Evolutionary conservation across 73 alveolate species (phyloP).

Genomic region (Paramecium primaurelia): DNA sequence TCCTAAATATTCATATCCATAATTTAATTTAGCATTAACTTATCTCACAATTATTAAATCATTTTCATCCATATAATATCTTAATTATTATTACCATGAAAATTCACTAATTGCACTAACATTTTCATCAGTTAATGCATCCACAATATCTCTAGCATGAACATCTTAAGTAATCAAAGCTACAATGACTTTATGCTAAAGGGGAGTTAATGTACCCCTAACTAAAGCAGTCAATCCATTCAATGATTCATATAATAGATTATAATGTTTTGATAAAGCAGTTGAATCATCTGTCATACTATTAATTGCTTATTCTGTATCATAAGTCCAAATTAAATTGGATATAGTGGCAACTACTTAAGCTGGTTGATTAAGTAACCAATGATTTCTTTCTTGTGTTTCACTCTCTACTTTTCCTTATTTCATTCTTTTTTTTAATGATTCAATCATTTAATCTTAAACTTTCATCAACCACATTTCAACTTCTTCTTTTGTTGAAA

Average conservation of each 20-base stretch:
- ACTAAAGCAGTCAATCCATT: slow-evolving; percentile 88
- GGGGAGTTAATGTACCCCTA: slow-evolving; percentile 80
- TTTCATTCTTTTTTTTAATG: slow-evolving; percentile 84
- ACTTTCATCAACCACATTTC: slow-evolving; percentile 94
- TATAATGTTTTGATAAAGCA: slow-evolving; percentile 46
- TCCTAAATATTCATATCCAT: slow-evolving; percentile 98
- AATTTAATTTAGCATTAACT: slow-evolving; percentile 89
- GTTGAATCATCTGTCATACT: slow-evolving; percentile 67
- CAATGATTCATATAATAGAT: slow-evolving; percentile 45
- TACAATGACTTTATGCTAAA: slow-evolving; percentile 86
- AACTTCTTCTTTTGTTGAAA: slow-evolving; percentile 87
- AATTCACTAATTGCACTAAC: slow-evolving; percentile 63
- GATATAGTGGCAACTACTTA: slow-evolving; percentile 92
- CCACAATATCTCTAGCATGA: slow-evolving; percentile 97
- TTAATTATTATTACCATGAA: slow-evolving; percentile 78
- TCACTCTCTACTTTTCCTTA: slow-evolving; percentile 84
- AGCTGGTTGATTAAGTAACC: slow-evolving; percentile 94
- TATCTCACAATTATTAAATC: slow-evolving; percentile 83
- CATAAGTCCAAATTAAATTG: slow-evolving; percentile 88
- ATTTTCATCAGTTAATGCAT: slow-evolving; percentile 67
- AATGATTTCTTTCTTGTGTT: slow-evolving; percentile 82
- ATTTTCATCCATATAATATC: slow-evolving; percentile 96
- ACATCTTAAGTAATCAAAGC: slow-evolving; percentile 93
- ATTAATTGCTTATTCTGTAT: slow-evolving; percentile 84
- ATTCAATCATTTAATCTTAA: slow-evolving; percentile 90